A percentile compares a stretch with the other conserved stretches of the same genome.
These are phyloP conservation scores for Talaromyces sp. DNA, from an alignment of 2,329 filamentous ascomycete species.

Conservation along the genomic window DNA sequence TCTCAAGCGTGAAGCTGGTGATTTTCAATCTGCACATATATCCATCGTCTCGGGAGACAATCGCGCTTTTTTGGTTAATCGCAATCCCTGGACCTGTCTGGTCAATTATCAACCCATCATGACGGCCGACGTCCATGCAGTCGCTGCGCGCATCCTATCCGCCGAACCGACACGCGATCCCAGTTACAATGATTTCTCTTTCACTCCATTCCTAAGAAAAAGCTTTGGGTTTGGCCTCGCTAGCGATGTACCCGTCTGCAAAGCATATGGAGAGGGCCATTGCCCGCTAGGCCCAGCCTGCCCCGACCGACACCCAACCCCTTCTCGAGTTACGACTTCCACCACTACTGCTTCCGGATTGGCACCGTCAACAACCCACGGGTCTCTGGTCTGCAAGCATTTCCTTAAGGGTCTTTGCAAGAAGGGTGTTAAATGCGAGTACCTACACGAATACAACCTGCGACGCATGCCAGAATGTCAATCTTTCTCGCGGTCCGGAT, in stretches of 20 bases:
- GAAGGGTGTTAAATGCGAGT: constrained; percentile 95
- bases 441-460: constrained; percentile 97
- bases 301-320: constrained; percentile 74
- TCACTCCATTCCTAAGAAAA: constrained; percentile 79
- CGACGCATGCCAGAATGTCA: constrained; percentile 98
- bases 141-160: constrained; percentile 39
- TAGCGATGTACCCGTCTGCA: constrained; percentile 78
- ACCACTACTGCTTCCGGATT: constrained; percentile 47
- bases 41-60: no score
- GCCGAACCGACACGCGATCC: constrained; percentile 40
- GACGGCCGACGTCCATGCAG: constrained; percentile 37
- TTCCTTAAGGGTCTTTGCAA: constrained; percentile 97
- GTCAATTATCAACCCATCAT: constrained; percentile 24
- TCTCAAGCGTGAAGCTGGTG: no score
- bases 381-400: constrained; percentile 90
- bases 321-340: constrained; percentile 47
- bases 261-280: constrained; percentile 80
- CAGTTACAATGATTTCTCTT: constrained; percentile 71
- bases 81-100: neutral
- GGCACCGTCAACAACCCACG: constrained; percentile 45
- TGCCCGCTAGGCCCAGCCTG: constrained; percentile 84
- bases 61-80: no score
- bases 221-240: constrained; percentile 85
- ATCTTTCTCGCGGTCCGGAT: constrained; percentile 89
- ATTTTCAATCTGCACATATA: no score